Conservation (phyloP, 1,139 yeast genomes). For the Sugiyamaella novakii region DNA sequence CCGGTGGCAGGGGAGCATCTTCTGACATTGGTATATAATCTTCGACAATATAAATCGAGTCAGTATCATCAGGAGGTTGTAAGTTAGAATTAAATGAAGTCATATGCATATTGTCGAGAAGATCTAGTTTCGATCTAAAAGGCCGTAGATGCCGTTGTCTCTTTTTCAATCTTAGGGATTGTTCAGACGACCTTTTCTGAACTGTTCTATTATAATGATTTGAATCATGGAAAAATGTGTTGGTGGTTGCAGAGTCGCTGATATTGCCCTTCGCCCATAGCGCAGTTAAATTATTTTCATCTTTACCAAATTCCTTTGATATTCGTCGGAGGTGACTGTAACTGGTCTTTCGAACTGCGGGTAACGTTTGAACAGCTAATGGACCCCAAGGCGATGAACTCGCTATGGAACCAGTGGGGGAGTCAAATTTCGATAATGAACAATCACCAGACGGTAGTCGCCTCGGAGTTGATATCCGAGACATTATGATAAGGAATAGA, state of each 20-base stretch:
- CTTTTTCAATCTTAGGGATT: conserved; percentile 16
- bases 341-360: conserved; percentile 16
- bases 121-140: conserved; percentile 56
- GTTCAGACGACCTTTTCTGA: conserved; percentile 19
- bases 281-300: conserved; percentile 11
- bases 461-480: conserved; percentile 11
- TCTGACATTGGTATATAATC: conserved; percentile 32
- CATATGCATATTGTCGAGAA: conserved; percentile 60
- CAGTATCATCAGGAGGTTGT: conserved; percentile 47
- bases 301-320: conserved; percentile 8
- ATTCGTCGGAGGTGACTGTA: conserved; percentile 13
- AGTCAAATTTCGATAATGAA: conserved; percentile 9
- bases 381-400: conserved; percentile 16
- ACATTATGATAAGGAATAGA: neutral
- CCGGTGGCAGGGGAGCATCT: neutral
- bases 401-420: conserved; percentile 1
- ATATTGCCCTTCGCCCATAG: conserved; percentile 6
- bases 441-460: conserved; percentile 11
- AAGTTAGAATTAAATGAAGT: conserved; percentile 66
- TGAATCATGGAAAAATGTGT: too few species aligned
- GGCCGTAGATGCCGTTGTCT: conserved; percentile 28
- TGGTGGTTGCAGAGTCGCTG: conserved; percentile 5
- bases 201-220: conserved; percentile 1
- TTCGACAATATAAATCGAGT: conserved; percentile 35
- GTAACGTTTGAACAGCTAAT: conserved; percentile 12